Conservation (phyloP, 1,284 basidiomycete genomes). For the Ceratobasidium sp. region DNA sequence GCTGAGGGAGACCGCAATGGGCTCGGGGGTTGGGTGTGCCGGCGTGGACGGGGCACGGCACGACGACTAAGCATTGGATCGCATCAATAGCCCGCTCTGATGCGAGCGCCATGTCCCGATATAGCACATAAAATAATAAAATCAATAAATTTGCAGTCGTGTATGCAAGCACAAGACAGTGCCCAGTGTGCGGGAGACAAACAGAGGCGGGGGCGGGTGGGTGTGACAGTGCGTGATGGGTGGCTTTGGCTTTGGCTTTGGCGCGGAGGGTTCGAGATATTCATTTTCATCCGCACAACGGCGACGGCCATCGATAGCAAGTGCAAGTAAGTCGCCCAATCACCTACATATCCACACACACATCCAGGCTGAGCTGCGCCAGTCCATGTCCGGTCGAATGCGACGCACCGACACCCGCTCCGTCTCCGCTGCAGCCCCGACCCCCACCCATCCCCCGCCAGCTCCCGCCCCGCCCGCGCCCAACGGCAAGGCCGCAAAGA, state of each 20-base stretch:
- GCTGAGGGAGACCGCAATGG: neutral
- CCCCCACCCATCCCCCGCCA: constrained; percentile 18
- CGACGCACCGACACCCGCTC: neutral
- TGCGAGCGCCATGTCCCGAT: neutral
- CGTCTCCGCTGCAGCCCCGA: constrained; percentile 37
- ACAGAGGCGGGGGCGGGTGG: neutral
- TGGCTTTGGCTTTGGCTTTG: constrained; percentile 15
- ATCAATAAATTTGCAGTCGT: neutral
- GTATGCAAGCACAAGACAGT: neutral
- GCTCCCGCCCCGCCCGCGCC: constrained; percentile 8
- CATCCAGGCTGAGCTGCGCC: constrained; percentile 6
- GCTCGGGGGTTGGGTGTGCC: constrained; percentile 5
- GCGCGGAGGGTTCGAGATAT: constrained; percentile 28
- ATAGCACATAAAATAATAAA: neutral
- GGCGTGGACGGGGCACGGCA: constrained; percentile 6
- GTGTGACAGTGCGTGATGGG: constrained; percentile 31
- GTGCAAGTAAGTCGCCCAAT: constrained; percentile 4
- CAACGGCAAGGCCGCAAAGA: constrained; percentile 54
- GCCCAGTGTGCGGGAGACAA: neutral
- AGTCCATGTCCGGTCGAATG: constrained; percentile 4
- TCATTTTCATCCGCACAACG: constrained; percentile 43
- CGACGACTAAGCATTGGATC: too few species aligned
- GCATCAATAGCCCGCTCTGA: neutral
- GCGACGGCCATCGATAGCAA: constrained; percentile 20
- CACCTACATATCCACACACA: neutral